A percentile compares a stretch with the other conserved stretches of the same genome.
These are phyloP conservation scores for Collariella sp. DNA, from an alignment of 495 filamentous ascomycete genomes.

Conservation along the genomic window DNA sequence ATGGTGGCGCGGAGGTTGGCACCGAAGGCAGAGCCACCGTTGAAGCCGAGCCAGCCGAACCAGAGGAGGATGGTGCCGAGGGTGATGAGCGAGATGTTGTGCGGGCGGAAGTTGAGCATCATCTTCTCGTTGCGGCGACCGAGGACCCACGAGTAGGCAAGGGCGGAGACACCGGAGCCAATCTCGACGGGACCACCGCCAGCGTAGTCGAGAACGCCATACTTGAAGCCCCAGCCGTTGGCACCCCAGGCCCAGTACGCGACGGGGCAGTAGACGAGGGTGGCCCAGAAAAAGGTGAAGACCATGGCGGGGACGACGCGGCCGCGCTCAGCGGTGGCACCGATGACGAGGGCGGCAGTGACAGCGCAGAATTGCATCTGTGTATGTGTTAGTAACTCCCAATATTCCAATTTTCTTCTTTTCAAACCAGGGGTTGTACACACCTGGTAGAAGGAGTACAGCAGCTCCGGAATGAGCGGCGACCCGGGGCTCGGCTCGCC, in stretches of 20 bases:
- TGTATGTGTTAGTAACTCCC: slow-evolving; percentile 6
- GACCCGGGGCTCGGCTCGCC: slow-evolving; percentile 77
- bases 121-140: slow-evolving; percentile 97
- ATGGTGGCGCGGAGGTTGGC: slow-evolving; percentile 91
- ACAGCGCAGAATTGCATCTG: slow-evolving; percentile 95
- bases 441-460: slow-evolving; percentile 86
- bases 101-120: slow-evolving; percentile 93
- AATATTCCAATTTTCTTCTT: not conserved
- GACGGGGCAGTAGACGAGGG: slow-evolving; percentile 92
- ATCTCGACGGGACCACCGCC: slow-evolving; percentile 98
- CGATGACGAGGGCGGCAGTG: slow-evolving; percentile 87
- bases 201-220: slow-evolving; percentile 92
- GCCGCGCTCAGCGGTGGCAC: slow-evolving; percentile 86
- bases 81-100: slow-evolving; percentile 96
- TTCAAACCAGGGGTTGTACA: too few species aligned
- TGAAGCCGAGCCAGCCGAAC: slow-evolving; percentile 99
- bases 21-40: slow-evolving; percentile 94
- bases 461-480: slow-evolving; percentile 70
- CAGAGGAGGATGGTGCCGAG: slow-evolving; percentile 92
- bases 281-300: slow-evolving; percentile 93
- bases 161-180: slow-evolving; percentile 80
- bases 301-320: slow-evolving; percentile 92
- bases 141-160: slow-evolving; percentile 92
- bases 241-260: slow-evolving; percentile 94
- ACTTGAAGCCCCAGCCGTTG: slow-evolving; percentile 87